Evolutionary conservation across 1,284 basidiomycete species (phyloP).

Genomic region (Cryptococcus sp.): DNA sequence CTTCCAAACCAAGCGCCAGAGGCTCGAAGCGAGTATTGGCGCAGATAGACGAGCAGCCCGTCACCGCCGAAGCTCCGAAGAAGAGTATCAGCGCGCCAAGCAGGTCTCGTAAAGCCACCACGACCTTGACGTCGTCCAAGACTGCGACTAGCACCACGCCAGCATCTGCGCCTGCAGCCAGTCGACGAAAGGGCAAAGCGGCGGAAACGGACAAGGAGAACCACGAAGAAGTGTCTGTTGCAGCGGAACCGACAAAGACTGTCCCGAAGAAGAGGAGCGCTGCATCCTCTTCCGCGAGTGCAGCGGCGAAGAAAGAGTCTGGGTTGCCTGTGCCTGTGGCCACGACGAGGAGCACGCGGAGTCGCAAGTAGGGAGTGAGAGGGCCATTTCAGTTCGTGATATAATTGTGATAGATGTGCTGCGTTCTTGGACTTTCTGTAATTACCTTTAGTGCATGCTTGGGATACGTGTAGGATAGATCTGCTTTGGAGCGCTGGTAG

Average conservation of each 20-base stretch:
- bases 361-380: not conserved
- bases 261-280: conserved; percentile 4
- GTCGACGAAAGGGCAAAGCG: conserved; percentile 6
- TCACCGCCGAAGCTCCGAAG: not conserved
- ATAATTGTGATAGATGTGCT: too few relatives aligned
- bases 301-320: not conserved
- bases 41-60: conserved; percentile 19
- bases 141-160: too few relatives aligned
- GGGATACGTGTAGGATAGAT: too few relatives aligned
- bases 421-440: too few relatives aligned
- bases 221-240: conserved; percentile 9
- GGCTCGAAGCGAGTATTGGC: conserved; percentile 12
- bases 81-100: conserved; percentile 7
- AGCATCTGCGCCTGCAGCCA: not conserved
- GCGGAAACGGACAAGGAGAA: conserved; percentile 16
- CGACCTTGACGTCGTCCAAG: not conserved
- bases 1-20: conserved; percentile 4
- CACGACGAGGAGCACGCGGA: conserved; percentile 20
- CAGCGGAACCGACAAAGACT: conserved; percentile 3
- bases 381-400: too few relatives aligned
- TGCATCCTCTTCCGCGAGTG: not conserved
- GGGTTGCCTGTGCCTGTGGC: conserved; percentile 8
- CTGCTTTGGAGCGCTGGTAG: too few relatives aligned
- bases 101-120: conserved; percentile 2
- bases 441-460: too few relatives aligned